A percentile compares a stretch with the other conserved stretches of the same genome.
These are phyloP conservation scores for Coemansia sp. DNA, from an alignment of 192 early-diverging fungal genomes.

Conservation along the genomic window DNA sequence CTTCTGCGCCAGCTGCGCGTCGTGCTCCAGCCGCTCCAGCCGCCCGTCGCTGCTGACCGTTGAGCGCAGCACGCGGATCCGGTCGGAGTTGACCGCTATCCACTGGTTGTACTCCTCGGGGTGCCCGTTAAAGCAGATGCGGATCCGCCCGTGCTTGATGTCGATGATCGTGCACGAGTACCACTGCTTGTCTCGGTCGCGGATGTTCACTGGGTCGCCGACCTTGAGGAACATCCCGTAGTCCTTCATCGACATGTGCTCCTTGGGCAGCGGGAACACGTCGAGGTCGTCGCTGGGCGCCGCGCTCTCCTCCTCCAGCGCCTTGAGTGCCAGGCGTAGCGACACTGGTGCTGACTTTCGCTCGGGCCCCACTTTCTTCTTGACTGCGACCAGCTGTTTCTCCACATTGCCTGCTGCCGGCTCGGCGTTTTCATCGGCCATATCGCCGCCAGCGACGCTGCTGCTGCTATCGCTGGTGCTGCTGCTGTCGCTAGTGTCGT, in stretches of 20 bases:
- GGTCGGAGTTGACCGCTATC: conserved; percentile 49
- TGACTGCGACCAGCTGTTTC: background rate
- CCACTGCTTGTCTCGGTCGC: conserved; percentile 52
- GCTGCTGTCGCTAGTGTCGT: background rate
- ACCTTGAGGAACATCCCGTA: conserved; percentile 42
- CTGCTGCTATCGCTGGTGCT: background rate
- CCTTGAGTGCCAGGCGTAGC: conserved; percentile 32
- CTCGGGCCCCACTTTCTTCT: conserved; percentile 7
- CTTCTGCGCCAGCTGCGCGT: conserved; percentile 21
- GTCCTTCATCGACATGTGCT: conserved; percentile 47
- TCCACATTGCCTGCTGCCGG: background rate
- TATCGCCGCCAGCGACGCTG: background rate
- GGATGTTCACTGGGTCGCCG: conserved; percentile 44
- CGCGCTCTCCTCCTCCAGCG: conserved; percentile 10
- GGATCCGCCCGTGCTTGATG: conserved; percentile 43
- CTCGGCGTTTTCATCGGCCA: background rate
- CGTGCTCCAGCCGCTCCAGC: conserved; percentile 31
- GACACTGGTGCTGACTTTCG: conserved; percentile 26
- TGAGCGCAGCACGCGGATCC: conserved; percentile 42
- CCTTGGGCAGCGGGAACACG: conserved; percentile 44
- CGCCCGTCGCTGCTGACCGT: conserved; percentile 39
- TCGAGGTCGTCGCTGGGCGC: conserved; percentile 14
- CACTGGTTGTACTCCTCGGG: conserved; percentile 45
- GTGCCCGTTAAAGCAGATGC: conserved; percentile 37
- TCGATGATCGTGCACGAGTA: conserved; percentile 46